phyloP scores from a whole-genome alignment of 2,329 filamentous ascomycete genomes.

The Mycosphaerelloides madeirae region DNA sequence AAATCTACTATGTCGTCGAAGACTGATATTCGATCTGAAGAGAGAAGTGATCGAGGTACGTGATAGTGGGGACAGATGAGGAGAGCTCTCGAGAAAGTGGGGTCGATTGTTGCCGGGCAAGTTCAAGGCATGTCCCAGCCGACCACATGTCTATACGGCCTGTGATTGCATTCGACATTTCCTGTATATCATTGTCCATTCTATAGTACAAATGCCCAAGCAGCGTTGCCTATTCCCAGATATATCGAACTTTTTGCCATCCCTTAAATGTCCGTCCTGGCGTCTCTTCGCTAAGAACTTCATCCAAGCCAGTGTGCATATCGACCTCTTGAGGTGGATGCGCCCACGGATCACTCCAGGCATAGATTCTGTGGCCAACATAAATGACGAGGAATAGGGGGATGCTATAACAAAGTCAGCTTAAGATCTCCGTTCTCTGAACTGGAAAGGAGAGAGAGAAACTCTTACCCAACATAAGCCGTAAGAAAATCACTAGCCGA shows the following conservation, averaged over 20 bases:
- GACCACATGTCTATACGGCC: too few species aligned
- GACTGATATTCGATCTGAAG: too few species aligned
- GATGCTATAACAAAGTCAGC: slow-evolving; percentile 42
- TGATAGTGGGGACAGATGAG: slow-evolving; percentile 4
- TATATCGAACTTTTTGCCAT: slow-evolving; percentile 34
- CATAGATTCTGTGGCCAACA: slow-evolving; percentile 47
- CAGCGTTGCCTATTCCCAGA: slow-evolving; percentile 14
- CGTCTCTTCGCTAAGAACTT: slow-evolving; percentile 31
- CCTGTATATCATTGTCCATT: too few species aligned
- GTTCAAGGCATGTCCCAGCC: neutral
- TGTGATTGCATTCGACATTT: too few species aligned
- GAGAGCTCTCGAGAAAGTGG: slow-evolving; percentile 1
- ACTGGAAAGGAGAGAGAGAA: neutral
- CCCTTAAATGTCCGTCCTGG: slow-evolving; percentile 26
- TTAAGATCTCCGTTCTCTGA: neutral
- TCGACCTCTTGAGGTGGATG: slow-evolving; percentile 49
- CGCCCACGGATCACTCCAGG: slow-evolving; percentile 49
- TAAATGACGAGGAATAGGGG: slow-evolving; percentile 57
- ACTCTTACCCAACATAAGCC: slow-evolving; percentile 47
- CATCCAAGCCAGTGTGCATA: slow-evolving; percentile 42
- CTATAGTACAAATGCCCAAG: neutral
- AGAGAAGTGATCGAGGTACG: neutral
- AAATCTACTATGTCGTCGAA: too few species aligned
- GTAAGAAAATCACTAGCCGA: slow-evolving; percentile 60
- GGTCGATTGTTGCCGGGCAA: neutral